phyloP scores from a whole-genome alignment of 768 basidiomycete species.

The Xerocomellus intermedius region DNA sequence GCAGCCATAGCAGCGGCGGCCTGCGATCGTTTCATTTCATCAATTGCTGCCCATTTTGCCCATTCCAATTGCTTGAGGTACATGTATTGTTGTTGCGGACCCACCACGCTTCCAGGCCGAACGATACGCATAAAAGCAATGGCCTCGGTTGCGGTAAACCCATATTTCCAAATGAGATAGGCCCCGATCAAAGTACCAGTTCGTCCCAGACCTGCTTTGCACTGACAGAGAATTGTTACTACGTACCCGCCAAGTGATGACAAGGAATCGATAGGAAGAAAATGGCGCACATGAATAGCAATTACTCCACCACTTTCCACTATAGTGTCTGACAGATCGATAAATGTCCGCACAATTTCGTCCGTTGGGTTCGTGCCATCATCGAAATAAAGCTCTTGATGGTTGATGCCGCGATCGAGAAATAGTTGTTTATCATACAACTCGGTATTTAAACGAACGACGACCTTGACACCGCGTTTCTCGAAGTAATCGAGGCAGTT shows the following conservation, averaged over 20 bases:
- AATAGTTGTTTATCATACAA: conserved; percentile 85
- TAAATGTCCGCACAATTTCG: conserved; percentile 90
- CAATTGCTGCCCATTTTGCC: conserved; percentile 89
- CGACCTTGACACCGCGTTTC: conserved; percentile 80
- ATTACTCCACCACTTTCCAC: conserved; percentile 79
- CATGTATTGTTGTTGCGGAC: conserved; percentile 92
- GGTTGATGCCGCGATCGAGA: conserved; percentile 79
- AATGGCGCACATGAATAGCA: conserved; percentile 75
- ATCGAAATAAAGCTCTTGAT: conserved; percentile 93
- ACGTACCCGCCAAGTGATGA: conserved; percentile 14
- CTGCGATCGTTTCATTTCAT: conserved; percentile 60
- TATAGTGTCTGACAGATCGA: conserved; percentile 77
- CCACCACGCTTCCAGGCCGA: conserved; percentile 90
- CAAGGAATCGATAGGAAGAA: conserved; percentile 4
- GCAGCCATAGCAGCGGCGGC: conserved; percentile 40
- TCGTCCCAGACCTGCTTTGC: conserved; percentile 94
- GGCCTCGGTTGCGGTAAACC: conserved; percentile 92
- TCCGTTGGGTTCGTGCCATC: conserved; percentile 98
- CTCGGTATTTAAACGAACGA: conserved; percentile 91
- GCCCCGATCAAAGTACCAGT: conserved; percentile 97
- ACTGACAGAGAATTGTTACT: conserved; percentile 46
- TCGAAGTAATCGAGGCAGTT: conserved; percentile 95
- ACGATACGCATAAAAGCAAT: conserved; percentile 99
- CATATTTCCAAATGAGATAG: conserved; percentile 98
- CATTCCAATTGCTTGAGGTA: conserved; percentile 93